Evolutionary conservation across 2,329 filamentous ascomycete species (phyloP).

Genomic region (Neurospora sp.): DNA sequence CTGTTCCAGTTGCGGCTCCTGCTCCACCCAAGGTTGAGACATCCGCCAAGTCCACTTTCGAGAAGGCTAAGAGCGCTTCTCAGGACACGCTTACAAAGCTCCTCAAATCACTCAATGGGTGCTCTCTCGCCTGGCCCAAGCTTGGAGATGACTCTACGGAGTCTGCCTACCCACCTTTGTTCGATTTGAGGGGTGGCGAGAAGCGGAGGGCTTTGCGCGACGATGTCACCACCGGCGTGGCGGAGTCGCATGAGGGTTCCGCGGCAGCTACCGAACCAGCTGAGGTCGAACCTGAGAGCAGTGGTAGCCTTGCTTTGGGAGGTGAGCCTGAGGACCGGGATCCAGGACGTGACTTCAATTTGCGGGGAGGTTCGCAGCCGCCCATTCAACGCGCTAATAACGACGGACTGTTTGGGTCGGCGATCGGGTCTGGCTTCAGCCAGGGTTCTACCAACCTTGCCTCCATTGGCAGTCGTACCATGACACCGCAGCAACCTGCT

Average conservation of each 20-base stretch:
- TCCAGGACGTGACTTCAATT: constrained; percentile 41
- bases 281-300: constrained; percentile 73
- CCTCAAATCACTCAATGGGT: constrained; percentile 28
- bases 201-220: constrained; percentile 72
- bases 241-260: constrained; percentile 38
- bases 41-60: not conserved
- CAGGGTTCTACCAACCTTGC: constrained; percentile 41
- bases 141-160: constrained; percentile 7
- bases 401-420: constrained; percentile 46
- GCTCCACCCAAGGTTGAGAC: constrained; percentile 5
- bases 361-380: constrained; percentile 61
- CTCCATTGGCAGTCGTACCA: constrained; percentile 57
- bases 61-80: constrained; percentile 7
- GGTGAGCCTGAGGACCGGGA: constrained; percentile 85
- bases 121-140: constrained; percentile 24
- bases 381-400: constrained; percentile 59
- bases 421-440: constrained; percentile 37
- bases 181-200: constrained; percentile 72
- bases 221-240: constrained; percentile 49
- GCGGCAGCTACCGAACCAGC: constrained; percentile 35
- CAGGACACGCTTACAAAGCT: constrained; percentile 24
- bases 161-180: constrained; percentile 56
- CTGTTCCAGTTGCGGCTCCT: constrained; percentile 1
- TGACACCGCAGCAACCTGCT: constrained; percentile 74
- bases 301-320: constrained; percentile 76